Base-by-base conservation (phyloP, 2,329 filamentous ascomycete genomes). In the Niveomyces coronatus region DNA sequence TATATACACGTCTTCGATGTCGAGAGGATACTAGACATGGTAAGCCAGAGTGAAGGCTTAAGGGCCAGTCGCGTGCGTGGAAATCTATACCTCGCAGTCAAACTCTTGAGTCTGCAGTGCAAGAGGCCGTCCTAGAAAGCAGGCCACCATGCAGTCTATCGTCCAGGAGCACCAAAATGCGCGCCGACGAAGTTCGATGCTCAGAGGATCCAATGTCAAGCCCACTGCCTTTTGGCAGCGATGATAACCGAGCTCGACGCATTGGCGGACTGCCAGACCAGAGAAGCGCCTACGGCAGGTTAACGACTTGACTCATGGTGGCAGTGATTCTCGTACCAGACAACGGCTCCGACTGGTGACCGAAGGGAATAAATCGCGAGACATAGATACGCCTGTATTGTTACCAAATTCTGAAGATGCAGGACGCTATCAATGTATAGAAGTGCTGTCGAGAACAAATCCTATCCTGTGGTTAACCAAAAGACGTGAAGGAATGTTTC, bases 201-300 rank as follows among this genome's bases (percentile, higher is more conserved):
- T 30, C 4, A 44, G 30, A 28, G 33, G 33, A 9, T 35, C 33
- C 15, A 27, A 26, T 27, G 13, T 6, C 13, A 26, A 17, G 14
- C 33, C 20, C 16, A 20, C 27, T n/a, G 14, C 19, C 4, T 9
- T 16, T 35, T 35, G 10, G 23, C 15, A 22, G 9, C 55, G 46
- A 41, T 59, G 56, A 26, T 55, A 55, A 2, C 55, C 55, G 4
- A 59, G 43, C 23, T 59, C 53, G 19, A 56, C 49, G 32, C 55
- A 59, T 22, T 56, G 52, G 7, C 56, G 48, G 2, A 59, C 33
- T 9, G 55, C 55, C 17, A 56, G 29, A 1, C 55, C 53, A 8
- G 54, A 49, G 0, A 56, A 35, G 37, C 50, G 53, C 54, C 53
- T 53, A 33, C 6, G 10, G 18, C 7, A 8, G 22, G 7, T n/a